Evolutionary conservation across 2,329 filamentous ascomycete genomes (phyloP).

Genomic region (Cordyceps sp.): DNA sequence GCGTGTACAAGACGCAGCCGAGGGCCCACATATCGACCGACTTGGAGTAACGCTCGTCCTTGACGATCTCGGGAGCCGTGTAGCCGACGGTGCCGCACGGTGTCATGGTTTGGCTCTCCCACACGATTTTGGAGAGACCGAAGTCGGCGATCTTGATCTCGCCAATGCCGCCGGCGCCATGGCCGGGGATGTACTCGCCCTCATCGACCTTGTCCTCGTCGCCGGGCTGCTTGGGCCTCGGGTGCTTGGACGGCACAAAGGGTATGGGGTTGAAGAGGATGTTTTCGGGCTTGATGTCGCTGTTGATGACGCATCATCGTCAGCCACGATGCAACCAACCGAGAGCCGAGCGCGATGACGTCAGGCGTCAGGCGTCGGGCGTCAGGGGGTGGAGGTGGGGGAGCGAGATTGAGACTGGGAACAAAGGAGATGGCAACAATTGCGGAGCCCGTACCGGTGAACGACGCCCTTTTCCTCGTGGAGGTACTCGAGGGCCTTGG

Average conservation of each 20-base stretch:
- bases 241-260: conserved; percentile 62
- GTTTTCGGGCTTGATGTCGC: conserved; percentile 94
- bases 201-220: conserved; percentile 97
- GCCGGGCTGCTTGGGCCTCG: conserved; percentile 66
- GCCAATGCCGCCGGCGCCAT: conserved; percentile 81
- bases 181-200: conserved; percentile 72
- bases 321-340: too few species aligned
- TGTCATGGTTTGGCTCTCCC: conserved; percentile 97
- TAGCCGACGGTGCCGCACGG: conserved; percentile 98
- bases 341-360: too few species aligned
- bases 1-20: conserved; percentile 89
- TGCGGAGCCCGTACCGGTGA: conserved; percentile 51
- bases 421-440: too few species aligned
- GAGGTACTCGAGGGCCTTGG: conserved; percentile 82
- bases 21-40: conserved; percentile 99
- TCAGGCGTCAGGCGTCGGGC: too few species aligned
- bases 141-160: conserved; percentile 97
- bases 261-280: conserved; percentile 81
- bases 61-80: conserved; percentile 95
- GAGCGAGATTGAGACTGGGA: too few species aligned
- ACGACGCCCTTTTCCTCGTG: conserved; percentile 93
- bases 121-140: conserved; percentile 91
- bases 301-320: too few species aligned
- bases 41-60: conserved; percentile 97
- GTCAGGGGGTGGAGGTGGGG: too few species aligned